Evolutionary conservation across 306 rosid genomes (phyloP), one percentile per base, ranked within the genome.

Genomic region (Medicago lupulina): DNA sequence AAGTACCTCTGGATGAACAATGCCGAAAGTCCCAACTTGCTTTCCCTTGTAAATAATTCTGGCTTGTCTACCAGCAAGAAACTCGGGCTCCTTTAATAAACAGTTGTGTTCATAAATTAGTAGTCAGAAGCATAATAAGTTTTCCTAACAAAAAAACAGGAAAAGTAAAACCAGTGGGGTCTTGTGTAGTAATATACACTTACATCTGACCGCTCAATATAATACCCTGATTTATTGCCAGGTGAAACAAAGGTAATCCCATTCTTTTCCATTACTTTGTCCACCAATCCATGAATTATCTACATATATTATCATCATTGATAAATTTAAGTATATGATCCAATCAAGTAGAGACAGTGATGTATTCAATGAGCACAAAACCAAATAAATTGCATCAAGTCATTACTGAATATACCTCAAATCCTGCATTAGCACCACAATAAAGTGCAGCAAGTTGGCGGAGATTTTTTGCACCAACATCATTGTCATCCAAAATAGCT

Each of bases 241-340:
- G 74, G 64, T 57, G 89, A 82, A 86, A 85, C 95, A 87, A 85
- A 93, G 36, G 87, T 64, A 81, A 85, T 76, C 70, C 97, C 97
- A 41, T 77, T 78, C 78, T 82, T 89, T 90, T 90, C 90, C 98
- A 94, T 90, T 74, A 94, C 64, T 79, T 88, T 87, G 81, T 92
- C 97, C 36, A 94, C 98, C 76, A 94, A 85, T 51, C 98, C 98
- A 83, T 94, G 98, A 83, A 90, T 90, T 75, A 94, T 71, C 98
- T 94, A 87, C 87, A 83, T 28, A 28, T 28, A 28, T 28, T 28
- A 75, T 28, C 49, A 77, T 63, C n/a, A 59, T 74, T 79, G 51
- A 23, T 59, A 11, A 47, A 50, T 46, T 47, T n/a, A 72, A 68
- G 66, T 43, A 62, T 18, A 17, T 18, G 7, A 54, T 44, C 46